These are phyloP conservation scores for Wakefieldia striispora DNA, from an alignment of 768 basidiomycete genomes.

Conservation along the genomic window DNA sequence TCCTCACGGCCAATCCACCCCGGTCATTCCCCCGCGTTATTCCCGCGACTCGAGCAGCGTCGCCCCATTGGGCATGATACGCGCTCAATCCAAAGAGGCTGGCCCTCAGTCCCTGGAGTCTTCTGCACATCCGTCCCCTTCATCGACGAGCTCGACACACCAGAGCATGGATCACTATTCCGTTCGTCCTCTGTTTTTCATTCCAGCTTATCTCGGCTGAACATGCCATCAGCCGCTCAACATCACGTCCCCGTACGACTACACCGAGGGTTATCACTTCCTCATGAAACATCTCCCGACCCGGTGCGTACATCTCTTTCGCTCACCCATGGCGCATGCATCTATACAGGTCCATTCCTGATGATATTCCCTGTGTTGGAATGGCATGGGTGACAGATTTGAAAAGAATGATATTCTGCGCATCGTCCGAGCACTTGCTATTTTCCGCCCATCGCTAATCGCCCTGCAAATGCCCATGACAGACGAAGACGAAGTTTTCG, in stretches of 20 bases:
- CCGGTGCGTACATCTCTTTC: slow-evolving; percentile 56
- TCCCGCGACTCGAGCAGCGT: slow-evolving; percentile 47
- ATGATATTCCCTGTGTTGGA: slow-evolving; percentile 36
- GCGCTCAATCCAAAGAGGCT: slow-evolving; percentile 25
- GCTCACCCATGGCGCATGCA: slow-evolving; percentile 35
- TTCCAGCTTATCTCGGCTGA: slow-evolving; percentile 38
- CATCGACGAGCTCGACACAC: slow-evolving; percentile 42
- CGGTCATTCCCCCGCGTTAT: slow-evolving; percentile 43
- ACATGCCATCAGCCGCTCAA: slow-evolving; percentile 61
- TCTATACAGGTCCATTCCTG: slow-evolving; percentile 36
- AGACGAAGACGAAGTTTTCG: slow-evolving; percentile 93
- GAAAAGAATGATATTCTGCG: slow-evolving; percentile 95
- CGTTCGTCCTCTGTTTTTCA: slow-evolving; percentile 18
- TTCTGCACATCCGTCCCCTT: slow-evolving; percentile 39
- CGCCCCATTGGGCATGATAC: slow-evolving; percentile 36
- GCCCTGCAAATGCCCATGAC: slow-evolving; percentile 97
- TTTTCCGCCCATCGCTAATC: slow-evolving; percentile 95
- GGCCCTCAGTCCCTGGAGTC: slow-evolving; percentile 26
- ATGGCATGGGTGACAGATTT: slow-evolving; percentile 55
- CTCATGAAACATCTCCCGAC: slow-evolving; percentile 90
- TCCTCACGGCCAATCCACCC: slow-evolving; percentile 23
- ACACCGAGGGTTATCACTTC: slow-evolving; percentile 95
- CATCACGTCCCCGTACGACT: slow-evolving; percentile 81
- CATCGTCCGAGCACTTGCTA: slow-evolving; percentile 90
- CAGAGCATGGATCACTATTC: slow-evolving; percentile 35